Conservation (phyloP, 805 yeast species). For the Ogataea salicorniae region DNA sequence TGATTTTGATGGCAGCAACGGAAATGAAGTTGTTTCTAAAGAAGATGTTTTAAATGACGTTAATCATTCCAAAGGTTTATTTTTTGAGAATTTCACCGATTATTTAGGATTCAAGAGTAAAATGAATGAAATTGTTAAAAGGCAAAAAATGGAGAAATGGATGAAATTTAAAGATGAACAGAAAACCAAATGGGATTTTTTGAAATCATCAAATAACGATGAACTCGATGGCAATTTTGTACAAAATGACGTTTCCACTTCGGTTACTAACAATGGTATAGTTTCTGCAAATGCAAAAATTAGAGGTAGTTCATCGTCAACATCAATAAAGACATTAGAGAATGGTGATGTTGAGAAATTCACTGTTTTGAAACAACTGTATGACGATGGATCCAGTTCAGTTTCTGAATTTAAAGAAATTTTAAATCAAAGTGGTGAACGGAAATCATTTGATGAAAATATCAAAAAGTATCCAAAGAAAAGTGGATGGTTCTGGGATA, state of each 20-base stretch:
- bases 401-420: slow-evolving; percentile 34
- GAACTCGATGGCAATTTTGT: no score
- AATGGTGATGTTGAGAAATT: slow-evolving; percentile 41
- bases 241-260: neutral
- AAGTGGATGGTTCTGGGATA: slow-evolving; percentile 30
- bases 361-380: slow-evolving; percentile 33
- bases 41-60: slow-evolving; percentile 51
- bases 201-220: neutral
- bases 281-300: slow-evolving; percentile 17
- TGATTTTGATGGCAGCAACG: slow-evolving; percentile 20
- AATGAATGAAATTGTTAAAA: slow-evolving; percentile 42
- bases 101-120: slow-evolving; percentile 62
- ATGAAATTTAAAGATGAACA: slow-evolving; percentile 19
- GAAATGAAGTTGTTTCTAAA: slow-evolving; percentile 36
- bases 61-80: slow-evolving; percentile 46
- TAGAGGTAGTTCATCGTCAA: slow-evolving; percentile 35
- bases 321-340: slow-evolving; percentile 32
- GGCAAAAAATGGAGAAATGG: slow-evolving; percentile 30
- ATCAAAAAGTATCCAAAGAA: slow-evolving; percentile 7
- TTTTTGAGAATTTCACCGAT: slow-evolving; percentile 60
- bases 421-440: slow-evolving; percentile 34
- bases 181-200: slow-evolving; percentile 23
- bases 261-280: neutral
- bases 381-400: slow-evolving; percentile 39
- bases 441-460: slow-evolving; percentile 22